Evolutionary conservation across 1,139 yeast species (phyloP).

Genomic region (Geotrichum restrictum): DNA sequence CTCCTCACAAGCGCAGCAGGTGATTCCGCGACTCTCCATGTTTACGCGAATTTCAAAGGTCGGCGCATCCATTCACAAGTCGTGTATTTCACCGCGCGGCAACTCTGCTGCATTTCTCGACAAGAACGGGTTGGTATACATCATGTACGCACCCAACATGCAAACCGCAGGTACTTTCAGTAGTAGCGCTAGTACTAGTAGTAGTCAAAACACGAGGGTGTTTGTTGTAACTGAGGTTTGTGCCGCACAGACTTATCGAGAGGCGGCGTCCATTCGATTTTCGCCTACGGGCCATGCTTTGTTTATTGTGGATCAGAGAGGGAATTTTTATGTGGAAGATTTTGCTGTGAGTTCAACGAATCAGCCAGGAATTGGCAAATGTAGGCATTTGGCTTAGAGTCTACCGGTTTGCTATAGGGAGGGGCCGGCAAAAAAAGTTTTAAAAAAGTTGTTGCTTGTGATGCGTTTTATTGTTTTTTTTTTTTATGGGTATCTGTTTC

Average conservation of each 20-base stretch:
- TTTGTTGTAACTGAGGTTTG: constrained; percentile 75
- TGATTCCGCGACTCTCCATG: constrained; percentile 28
- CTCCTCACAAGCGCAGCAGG: constrained; percentile 31
- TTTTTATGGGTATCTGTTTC: no score
- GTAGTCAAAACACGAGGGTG: constrained; percentile 53
- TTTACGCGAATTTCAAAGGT: constrained; percentile 65
- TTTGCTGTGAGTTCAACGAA: constrained; percentile 85
- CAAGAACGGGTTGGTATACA: constrained; percentile 68
- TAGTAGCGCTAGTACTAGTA: constrained; percentile 24
- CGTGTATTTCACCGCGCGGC: constrained; percentile 68
- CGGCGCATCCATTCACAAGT: constrained; percentile 72
- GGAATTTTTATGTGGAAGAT: constrained; percentile 71
- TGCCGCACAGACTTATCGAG: constrained; percentile 56
- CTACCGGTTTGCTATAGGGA: not conserved
- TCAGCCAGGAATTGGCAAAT: constrained; percentile 69
- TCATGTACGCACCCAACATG: constrained; percentile 66
- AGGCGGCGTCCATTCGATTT: constrained; percentile 71
- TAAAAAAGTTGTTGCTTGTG: no score
- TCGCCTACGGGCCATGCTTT: constrained; percentile 78
- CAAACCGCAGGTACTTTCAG: no score
- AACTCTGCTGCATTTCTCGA: constrained; percentile 79
- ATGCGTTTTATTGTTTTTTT: no score
- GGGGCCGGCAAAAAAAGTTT: no score
- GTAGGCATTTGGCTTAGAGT: constrained; percentile 42
- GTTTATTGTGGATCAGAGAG: constrained; percentile 74